Percentiles rank a stretch among this genome's conserved stretches.
Conservation (phyloP, 768 basidiomycete genomes). For the Fomitopsis pulvina region DNA sequence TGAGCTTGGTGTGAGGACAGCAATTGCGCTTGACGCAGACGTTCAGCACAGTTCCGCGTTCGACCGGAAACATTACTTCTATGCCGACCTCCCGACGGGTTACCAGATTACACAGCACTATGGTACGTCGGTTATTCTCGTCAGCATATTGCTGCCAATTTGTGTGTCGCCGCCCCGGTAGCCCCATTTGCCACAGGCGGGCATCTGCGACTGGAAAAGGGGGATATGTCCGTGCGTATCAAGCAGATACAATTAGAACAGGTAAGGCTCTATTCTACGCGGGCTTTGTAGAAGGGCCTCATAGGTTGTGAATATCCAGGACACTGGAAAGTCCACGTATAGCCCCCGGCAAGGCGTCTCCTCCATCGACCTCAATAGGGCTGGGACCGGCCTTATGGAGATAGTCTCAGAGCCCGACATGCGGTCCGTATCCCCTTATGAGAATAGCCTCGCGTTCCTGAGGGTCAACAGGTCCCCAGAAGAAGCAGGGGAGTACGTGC, state of each 20-base stretch:
- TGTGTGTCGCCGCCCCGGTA: constrained; percentile 23
- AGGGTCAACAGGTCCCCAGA: constrained; percentile 56
- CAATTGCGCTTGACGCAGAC: constrained; percentile 63
- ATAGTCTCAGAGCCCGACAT: constrained; percentile 95
- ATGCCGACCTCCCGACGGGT: constrained; percentile 87
- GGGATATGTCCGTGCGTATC: constrained; percentile 57
- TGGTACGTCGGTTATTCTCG: constrained; percentile 33
- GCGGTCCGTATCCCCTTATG: constrained; percentile 34
- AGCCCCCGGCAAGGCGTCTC: constrained; percentile 44
- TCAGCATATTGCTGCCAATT: constrained; percentile 9
- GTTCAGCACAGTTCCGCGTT: constrained; percentile 75
- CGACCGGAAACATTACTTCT: constrained; percentile 98
- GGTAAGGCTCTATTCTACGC: too few species aligned
- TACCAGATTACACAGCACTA: constrained; percentile 99
- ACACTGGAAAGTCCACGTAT: constrained; percentile 83
- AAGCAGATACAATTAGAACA: constrained; percentile 96
- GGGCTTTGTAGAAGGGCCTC: neutral
- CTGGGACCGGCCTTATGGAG: constrained; percentile 87
- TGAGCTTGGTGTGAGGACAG: constrained; percentile 73
- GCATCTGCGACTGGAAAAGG: constrained; percentile 37
- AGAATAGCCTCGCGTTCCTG: neutral
- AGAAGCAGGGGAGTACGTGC: constrained; percentile 85
- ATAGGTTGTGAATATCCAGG: constrained; percentile 38
- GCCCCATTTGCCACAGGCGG: constrained; percentile 79
- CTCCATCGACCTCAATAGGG: constrained; percentile 83